Percentiles rank a stretch among this genome's conserved stretches.
Conservation (phyloP, 2,329 filamentous ascomycete genomes). For the Trichoderma gracile region DNA sequence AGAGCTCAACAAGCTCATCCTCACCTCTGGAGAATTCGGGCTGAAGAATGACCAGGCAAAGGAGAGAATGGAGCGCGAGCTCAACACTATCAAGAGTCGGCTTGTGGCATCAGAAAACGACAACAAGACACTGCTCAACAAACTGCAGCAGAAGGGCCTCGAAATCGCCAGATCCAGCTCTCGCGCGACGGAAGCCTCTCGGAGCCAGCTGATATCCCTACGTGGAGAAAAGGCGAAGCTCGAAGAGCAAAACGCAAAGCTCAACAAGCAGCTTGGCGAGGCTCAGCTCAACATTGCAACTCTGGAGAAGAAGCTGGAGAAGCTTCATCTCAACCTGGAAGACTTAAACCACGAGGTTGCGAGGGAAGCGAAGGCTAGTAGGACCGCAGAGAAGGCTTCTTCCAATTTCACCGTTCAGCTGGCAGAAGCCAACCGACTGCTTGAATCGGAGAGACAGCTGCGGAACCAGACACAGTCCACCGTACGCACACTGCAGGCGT, state of each 20-base stretch:
- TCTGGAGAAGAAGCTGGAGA: constrained; percentile 92
- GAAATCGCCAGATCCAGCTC: constrained; percentile 92
- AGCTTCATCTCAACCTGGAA: constrained; percentile 82
- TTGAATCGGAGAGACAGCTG: constrained; percentile 87
- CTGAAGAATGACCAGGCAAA: constrained; percentile 91
- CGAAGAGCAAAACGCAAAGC: constrained; percentile 78
- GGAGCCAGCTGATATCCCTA: constrained; percentile 71
- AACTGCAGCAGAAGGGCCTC: constrained; percentile 94
- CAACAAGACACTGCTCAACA: constrained; percentile 92
- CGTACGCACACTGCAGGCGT: constrained; percentile 74
- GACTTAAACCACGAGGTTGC: constrained; percentile 91
- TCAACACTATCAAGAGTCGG: constrained; percentile 86
- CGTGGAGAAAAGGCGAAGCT: constrained; percentile 80
- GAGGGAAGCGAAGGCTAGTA: constrained; percentile 83
- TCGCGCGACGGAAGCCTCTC: constrained; percentile 78
- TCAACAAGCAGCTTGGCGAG: constrained; percentile 83
- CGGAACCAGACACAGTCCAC: constrained; percentile 83
- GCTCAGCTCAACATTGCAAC: constrained; percentile 79
- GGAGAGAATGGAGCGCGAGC: constrained; percentile 85
- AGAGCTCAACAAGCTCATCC: constrained; percentile 80
- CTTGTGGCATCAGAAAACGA: constrained; percentile 93
- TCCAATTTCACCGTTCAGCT: constrained; percentile 80
- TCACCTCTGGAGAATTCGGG: constrained; percentile 85
- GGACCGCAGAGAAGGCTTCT: constrained; percentile 85
- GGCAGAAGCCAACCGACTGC: constrained; percentile 82